Evolutionary conservation across 495 filamentous ascomycete species (phyloP), one percentile per base, ranked within the genome.

Genomic region (Thozetella sp.): DNA sequence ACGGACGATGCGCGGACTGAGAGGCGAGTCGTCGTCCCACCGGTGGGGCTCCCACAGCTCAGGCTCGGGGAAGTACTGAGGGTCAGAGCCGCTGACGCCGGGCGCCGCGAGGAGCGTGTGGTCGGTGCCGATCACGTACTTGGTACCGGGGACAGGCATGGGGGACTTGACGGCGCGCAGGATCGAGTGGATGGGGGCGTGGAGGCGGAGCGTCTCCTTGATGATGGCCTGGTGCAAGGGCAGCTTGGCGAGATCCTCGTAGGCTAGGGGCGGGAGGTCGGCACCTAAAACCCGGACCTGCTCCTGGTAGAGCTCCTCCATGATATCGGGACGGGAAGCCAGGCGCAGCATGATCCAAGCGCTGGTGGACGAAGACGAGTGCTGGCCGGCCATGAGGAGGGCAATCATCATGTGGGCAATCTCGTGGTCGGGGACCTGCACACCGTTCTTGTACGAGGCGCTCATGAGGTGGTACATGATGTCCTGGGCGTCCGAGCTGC

Each of bases 321-420:
- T 80, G 56, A 93, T 80, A 26, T 88, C 80, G 2, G 92, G 92
- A 23, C 87, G 74, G 6, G 88, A 84, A 25, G 92, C 90, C 9
- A 94, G 85, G 30, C 89, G 88, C 17, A 93, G 81, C 77, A 94
- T 83, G 65, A 93, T 91, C 90, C 90, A 96, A 25, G 89, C 80
- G 67, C 84, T 88, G 50, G 90, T 91, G 6, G 90, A 89, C 43
- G 92, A 92, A 2, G 90, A 93, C 1, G 90, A 93, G 78, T 96
- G 92, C 68, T 96, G 92, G 57, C 92, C 92, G 26, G 90, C 92
- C 91, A 96, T 93, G 10, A 96, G 79, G 23, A 96, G 83, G 0
- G 91, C 90, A 68, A 96, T 96, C 89, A 96, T 93, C 85, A 96
- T 93, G 69, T 94, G 91, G 6, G 92, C 91, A 37, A 94, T 84